A percentile compares a stretch with the other conserved stretches of the same genome.
Evolutionary conservation across 257 asterid species (phyloP).

Genomic region (Nicotiana sylvestris): DNA sequence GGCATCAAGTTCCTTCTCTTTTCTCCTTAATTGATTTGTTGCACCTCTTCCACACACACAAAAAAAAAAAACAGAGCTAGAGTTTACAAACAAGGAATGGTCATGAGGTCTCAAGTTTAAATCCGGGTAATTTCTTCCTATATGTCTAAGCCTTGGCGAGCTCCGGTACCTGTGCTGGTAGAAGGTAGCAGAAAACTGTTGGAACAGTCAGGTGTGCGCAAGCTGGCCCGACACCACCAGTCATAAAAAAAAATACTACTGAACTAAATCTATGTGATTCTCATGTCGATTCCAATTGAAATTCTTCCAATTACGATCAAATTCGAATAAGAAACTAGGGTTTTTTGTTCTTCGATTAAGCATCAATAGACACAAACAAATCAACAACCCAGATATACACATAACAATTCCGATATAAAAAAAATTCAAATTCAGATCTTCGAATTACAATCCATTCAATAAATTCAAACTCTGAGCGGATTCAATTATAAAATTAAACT

Average conservation of each 20-base stretch:
- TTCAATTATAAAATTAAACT: background rate
- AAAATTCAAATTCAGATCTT: background rate
- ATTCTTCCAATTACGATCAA: background rate
- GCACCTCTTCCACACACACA: background rate
- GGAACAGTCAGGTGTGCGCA: too few relatives aligned
- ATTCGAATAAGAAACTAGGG: background rate
- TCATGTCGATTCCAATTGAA: background rate
- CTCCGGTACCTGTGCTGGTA: too few relatives aligned
- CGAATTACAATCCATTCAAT: background rate
- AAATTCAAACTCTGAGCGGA: background rate
- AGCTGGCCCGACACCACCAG: too few relatives aligned
- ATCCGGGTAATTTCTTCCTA: too few relatives aligned
- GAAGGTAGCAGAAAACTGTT: too few relatives aligned
- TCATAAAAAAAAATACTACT: too few relatives aligned
- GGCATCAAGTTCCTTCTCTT: constrained; percentile 5
- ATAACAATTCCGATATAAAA: background rate
- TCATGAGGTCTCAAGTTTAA: too few relatives aligned
- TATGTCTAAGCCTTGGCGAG: too few relatives aligned
- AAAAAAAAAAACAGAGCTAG: background rate
- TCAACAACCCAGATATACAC: background rate
- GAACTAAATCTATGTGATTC: background rate
- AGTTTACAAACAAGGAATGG: background rate
- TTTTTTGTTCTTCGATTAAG: background rate
- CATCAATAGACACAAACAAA: background rate
- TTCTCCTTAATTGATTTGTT: background rate